These are phyloP conservation scores for Cercospora nicotianae DNA, from an alignment of 2,329 filamentous ascomycete genomes.

Conservation along the genomic window DNA sequence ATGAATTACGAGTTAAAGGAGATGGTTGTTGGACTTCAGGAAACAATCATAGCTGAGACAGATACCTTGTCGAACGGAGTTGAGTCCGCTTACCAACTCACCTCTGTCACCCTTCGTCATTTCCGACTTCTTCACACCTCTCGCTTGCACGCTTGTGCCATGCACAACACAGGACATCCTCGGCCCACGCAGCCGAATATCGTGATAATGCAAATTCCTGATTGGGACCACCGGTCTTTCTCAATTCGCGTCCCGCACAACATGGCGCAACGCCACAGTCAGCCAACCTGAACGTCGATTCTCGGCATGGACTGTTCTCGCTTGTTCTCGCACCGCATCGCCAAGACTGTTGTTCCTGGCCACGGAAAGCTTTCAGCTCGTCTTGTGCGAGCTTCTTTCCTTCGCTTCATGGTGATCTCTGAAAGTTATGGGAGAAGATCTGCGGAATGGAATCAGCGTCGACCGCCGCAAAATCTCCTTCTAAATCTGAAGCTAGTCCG, in stretches of 20 bases:
- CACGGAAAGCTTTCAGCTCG: not conserved
- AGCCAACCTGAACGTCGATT: not conserved
- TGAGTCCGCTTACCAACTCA: not conserved
- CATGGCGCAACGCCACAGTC: not conserved
- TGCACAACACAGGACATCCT: not conserved
- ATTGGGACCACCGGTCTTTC: not conserved
- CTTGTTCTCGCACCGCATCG: not conserved
- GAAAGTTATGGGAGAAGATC: not conserved
- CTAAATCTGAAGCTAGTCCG: not conserved
- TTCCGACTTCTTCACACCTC: not conserved
- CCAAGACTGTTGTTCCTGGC: not conserved
- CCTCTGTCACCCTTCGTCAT: not conserved
- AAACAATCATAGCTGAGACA: too few relatives aligned
- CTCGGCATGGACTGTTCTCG: not conserved
- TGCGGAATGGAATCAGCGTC: not conserved
- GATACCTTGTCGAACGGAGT: not conserved
- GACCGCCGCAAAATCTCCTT: not conserved
- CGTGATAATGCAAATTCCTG: not conserved
- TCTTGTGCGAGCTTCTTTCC: not conserved
- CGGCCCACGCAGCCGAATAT: not conserved
- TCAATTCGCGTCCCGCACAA: not conserved
- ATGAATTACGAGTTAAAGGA: not conserved
- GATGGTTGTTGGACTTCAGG: too few relatives aligned
- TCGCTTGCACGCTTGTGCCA: not conserved
- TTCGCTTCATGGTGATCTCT: not conserved